These are phyloP conservation scores for Leptographium procerum DNA, from an alignment of 2,329 filamentous ascomycete species.

Conservation along the genomic window DNA sequence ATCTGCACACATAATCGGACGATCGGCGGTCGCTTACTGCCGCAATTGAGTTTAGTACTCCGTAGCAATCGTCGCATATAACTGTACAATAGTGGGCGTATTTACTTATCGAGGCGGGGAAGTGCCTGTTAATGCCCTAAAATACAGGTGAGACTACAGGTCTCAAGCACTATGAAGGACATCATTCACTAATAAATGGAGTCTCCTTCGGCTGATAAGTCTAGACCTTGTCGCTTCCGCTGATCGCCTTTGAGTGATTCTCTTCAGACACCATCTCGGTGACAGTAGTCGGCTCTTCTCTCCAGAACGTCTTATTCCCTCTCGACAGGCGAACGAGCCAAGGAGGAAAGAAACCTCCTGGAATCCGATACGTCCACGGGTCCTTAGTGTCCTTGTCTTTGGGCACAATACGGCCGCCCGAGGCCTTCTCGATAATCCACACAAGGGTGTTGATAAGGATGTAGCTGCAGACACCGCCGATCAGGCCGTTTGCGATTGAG, in stretches of 20 bases:
- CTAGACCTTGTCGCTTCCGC: not conserved
- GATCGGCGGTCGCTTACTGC: too few relatives aligned
- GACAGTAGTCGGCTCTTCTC: slow-evolving; percentile 9
- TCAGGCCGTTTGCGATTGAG: slow-evolving; percentile 64
- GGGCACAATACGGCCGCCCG: slow-evolving; percentile 30
- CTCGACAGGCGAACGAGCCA: slow-evolving; percentile 54
- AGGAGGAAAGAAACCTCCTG: slow-evolving; percentile 62
- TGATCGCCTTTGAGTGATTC: not conserved
- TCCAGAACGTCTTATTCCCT: slow-evolving; percentile 70
- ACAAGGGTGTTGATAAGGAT: slow-evolving; percentile 36
- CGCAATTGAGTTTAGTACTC: too few relatives aligned
- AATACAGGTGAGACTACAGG: too few relatives aligned
- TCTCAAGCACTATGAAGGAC: too few relatives aligned
- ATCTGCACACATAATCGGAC: too few relatives aligned
- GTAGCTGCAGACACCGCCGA: slow-evolving; percentile 48
- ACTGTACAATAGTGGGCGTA: too few relatives aligned
- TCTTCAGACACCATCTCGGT: not conserved
- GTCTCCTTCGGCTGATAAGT: not conserved
- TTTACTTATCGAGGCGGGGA: too few relatives aligned
- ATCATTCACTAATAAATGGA: too few relatives aligned
- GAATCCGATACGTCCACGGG: slow-evolving; percentile 51
- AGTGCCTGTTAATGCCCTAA: too few relatives aligned
- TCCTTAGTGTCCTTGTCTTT: slow-evolving; percentile 42
- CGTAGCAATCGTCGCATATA: too few relatives aligned
- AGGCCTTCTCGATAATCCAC: slow-evolving; percentile 30